Base-by-base conservation (phyloP, 1,284 basidiomycete genomes). In the Sphaerobolus stellatus region DNA sequence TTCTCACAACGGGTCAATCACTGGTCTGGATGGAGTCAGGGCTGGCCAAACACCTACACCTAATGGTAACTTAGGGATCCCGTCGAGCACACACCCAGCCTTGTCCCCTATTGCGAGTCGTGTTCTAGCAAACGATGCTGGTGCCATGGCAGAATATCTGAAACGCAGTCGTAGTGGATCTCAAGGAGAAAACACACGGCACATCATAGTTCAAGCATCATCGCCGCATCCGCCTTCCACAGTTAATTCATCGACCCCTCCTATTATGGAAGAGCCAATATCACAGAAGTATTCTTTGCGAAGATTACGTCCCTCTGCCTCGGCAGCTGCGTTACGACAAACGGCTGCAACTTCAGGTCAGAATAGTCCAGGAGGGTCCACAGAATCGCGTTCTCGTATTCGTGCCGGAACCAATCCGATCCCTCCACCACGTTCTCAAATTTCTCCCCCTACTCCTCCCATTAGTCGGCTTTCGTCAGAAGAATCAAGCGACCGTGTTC, bases 111-210 rank as follows among this genome's bases (percentile, higher is more conserved):
- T 92, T 54, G 86, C 84, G 18, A 85, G 75, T 58, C 84, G 88
- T 28, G 86, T 92, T 75, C 79, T 84, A 61, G 86, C 90, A 70
- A 78, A 83, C 54, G 90, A 92, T 65, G 88, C 88, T 25, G 86
- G 87, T 67, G 90, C 89, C 25, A 90, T 88, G 75, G 88, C 90
- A 66, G 88, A 90, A 64, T 92, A 91, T 66, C 77, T 89, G 67
- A 75, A 80, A 58, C 81, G 89, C 51, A 88, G 87, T 72, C 79
- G 88, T 52, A 90, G 88, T 66, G 88, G 86, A 50, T 54, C 52
- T 18, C 45, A 48, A 24, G 52, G 52, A 40, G 52, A 54, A 29
- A 25, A 31, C 33, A 30, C 46, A n/a, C 52, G 45, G 18, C 52
- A 48, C 28, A n/a, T 54, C 29, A 38, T 48, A 90, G 89, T 64